A percentile compares a stretch with the other conserved stretches of the same genome.
These are phyloP conservation scores for Conringia planisiliqua DNA, from an alignment of 345 rosid species.

Conservation along the genomic window DNA sequence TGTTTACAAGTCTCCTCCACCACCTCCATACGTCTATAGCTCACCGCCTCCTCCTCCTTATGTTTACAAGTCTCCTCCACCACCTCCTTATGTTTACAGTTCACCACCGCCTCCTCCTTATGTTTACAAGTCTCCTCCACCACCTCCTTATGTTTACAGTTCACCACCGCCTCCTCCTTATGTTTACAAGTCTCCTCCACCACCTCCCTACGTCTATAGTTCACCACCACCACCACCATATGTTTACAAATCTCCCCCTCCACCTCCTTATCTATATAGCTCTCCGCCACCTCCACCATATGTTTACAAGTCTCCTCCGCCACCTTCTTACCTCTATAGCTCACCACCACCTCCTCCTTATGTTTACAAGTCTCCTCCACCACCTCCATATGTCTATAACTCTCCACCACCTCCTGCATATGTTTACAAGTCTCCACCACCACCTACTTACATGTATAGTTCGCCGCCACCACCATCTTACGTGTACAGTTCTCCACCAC, in stretches of 20 bases:
- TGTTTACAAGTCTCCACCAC: neutral
- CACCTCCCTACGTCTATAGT: neutral
- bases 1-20: neutral
- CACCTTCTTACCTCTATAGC: neutral
- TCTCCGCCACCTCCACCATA: neutral
- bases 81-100: neutral
- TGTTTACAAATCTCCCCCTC: neutral
- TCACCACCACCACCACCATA: too few relatives aligned
- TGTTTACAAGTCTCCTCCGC: neutral
- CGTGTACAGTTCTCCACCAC: neutral
- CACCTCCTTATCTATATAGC: neutral
- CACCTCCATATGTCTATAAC: neutral
- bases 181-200: neutral
- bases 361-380: conserved; percentile 2
- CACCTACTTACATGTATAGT: neutral
- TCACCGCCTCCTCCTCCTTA: neutral
- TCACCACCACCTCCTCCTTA: neutral
- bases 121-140: neutral
- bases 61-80: neutral
- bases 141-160: neutral
- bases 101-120: neutral
- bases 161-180: neutral
- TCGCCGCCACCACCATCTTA: neutral
- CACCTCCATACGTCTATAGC: neutral
- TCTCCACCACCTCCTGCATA: neutral